Evolutionary conservation across 768 basidiomycete genomes (phyloP).

Genomic region (Naganishia vaughanmartiniae): DNA sequence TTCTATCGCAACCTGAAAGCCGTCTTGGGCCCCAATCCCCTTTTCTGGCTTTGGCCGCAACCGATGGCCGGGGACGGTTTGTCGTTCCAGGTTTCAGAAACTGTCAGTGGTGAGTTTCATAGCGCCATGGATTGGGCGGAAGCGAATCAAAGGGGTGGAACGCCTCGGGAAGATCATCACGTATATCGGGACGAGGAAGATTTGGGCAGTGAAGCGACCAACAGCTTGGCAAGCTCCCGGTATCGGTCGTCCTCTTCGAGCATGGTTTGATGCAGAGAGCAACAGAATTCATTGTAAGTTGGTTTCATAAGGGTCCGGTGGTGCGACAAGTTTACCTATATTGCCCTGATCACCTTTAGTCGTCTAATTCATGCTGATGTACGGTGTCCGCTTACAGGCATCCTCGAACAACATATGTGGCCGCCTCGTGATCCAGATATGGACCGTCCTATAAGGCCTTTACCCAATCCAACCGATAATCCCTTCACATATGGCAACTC

Average conservation of each 20-base stretch:
- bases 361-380: not conserved
- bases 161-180: not conserved
- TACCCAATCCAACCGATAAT: conserved; percentile 50
- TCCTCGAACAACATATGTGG: conserved; percentile 59
- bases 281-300: conserved; percentile 45
- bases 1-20: conserved; percentile 67
- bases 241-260: not conserved
- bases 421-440: conserved; percentile 68
- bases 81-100: conserved; percentile 68
- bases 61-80: conserved; percentile 68
- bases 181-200: not conserved
- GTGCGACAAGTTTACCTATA: not conserved
- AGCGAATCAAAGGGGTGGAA: conserved; percentile 16
- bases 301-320: not conserved
- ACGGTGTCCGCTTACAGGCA: not conserved
- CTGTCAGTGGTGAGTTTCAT: conserved; percentile 48
- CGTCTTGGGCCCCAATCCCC: conserved; percentile 70
- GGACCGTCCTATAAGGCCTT: conserved; percentile 38
- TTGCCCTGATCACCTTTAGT: not conserved
- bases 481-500: conserved; percentile 84
- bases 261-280: conserved; percentile 23
- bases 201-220: conserved; percentile 22
- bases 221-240: not conserved
- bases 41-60: conserved; percentile 82
- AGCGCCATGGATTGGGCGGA: conserved; percentile 42